Conservation (phyloP, 805 yeast species). For the Wickerhamomyces chambardii region DNA sequence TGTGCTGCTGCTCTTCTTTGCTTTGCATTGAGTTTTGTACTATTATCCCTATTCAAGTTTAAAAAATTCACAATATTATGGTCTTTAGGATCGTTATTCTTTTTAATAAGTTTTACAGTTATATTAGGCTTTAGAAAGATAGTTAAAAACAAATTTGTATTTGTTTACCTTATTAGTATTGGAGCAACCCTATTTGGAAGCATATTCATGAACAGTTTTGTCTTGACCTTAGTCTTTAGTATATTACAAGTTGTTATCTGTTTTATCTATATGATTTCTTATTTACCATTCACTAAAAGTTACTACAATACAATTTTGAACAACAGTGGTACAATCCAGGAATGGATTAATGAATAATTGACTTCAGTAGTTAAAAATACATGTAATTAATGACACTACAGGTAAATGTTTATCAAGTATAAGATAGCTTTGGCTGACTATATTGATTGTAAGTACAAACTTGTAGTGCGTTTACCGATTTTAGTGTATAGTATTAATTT, state of each 20-base stretch:
- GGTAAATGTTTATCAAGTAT: too few species aligned
- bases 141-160: background rate
- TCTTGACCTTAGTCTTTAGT: background rate
- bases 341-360: background rate
- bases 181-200: background rate
- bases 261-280: background rate
- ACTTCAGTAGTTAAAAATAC: too few species aligned
- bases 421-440: background rate
- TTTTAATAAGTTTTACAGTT: background rate
- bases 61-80: background rate
- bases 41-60: too few species aligned
- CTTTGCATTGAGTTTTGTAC: too few species aligned
- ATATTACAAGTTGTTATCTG: background rate
- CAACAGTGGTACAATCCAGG: background rate
- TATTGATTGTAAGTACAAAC: too few species aligned
- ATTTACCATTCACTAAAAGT: background rate
- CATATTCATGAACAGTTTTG: background rate
- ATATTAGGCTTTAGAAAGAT: background rate
- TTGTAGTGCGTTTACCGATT: too few species aligned
- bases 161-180: too few species aligned
- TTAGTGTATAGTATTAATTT: too few species aligned
- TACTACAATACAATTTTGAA: background rate
- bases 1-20: too few species aligned
- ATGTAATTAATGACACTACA: too few species aligned
- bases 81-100: background rate